Evolutionary conservation across 495 filamentous ascomycete species (phyloP).

Genomic region (Copromyces sp.): DNA sequence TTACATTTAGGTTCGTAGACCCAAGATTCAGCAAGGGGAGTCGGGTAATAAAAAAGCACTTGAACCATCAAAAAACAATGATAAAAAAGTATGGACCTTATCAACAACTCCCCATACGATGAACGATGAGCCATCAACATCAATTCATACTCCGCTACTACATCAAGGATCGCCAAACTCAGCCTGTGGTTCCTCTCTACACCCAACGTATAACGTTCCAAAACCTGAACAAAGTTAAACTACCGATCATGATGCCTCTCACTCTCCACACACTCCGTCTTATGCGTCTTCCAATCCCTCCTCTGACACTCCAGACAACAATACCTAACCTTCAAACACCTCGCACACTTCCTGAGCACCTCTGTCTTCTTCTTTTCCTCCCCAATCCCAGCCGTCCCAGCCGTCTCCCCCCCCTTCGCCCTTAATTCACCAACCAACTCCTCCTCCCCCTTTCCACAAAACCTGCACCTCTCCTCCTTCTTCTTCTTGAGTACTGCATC

Average conservation of each 20-base stretch:
- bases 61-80: no score
- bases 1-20: no score
- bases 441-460: conserved; percentile 16
- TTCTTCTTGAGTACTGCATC: not conserved
- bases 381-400: not conserved
- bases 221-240: no score
- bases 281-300: conserved; percentile 30
- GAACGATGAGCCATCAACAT: conserved; percentile 3
- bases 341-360: conserved; percentile 18
- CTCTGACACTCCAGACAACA: conserved; percentile 29
- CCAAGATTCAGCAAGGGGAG: no score
- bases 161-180: no score
- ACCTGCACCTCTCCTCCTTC: conserved; percentile 12
- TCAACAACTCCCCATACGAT: conserved; percentile 14
- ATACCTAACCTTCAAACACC: conserved; percentile 23
- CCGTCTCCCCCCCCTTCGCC: not conserved
- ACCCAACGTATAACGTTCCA: no score
- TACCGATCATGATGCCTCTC: not conserved
- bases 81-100: conserved; percentile 2
- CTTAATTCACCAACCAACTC: conserved; percentile 2
- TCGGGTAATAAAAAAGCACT: no score
- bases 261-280: conserved; percentile 20
- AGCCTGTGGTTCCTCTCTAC: no score
- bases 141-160: no score
- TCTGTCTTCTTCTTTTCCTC: not conserved